These are phyloP conservation scores for Endotrypanum monterogeii DNA, from an alignment of 208 protist genomes.

Conservation along the genomic window DNA sequence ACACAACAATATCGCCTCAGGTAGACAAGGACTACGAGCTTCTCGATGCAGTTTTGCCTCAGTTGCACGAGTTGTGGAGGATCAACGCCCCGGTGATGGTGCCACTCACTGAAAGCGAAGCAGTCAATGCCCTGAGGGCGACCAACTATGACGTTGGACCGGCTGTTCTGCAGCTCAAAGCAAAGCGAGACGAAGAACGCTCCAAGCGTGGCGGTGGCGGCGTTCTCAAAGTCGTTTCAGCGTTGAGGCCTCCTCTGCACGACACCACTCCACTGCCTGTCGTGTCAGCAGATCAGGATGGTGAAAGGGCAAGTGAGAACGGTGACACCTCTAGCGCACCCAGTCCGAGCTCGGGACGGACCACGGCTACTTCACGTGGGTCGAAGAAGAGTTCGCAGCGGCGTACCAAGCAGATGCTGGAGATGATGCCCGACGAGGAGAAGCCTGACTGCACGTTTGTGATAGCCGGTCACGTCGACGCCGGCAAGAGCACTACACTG, in stretches of 20 bases:
- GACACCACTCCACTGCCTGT: not conserved
- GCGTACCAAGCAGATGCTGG: conserved; percentile 33
- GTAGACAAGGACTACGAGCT: conserved; percentile 63
- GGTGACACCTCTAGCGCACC: conserved; percentile 8
- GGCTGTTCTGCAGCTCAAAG: conserved; percentile 33
- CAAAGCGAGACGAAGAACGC: conserved; percentile 34
- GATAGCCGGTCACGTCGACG: conserved; percentile 86
- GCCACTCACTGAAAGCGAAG: conserved; percentile 41
- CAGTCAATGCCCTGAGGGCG: conserved; percentile 53
- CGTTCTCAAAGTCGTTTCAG: conserved; percentile 24
- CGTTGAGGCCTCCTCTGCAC: conserved; percentile 8
- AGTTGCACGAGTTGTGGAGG: conserved; percentile 50
- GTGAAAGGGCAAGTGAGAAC: conserved; percentile 3
- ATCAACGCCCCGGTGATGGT: conserved; percentile 30
- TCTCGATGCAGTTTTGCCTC: conserved; percentile 40
- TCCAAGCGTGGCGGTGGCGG: conserved; percentile 23
- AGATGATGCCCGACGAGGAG: conserved; percentile 34
- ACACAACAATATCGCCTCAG: conserved; percentile 34
- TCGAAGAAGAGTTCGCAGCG: conserved; percentile 30
- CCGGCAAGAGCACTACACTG: conserved; percentile 87
- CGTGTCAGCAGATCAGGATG: not conserved
- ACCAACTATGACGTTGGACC: conserved; percentile 61
- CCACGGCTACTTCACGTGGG: conserved; percentile 8
- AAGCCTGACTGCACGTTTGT: conserved; percentile 87
- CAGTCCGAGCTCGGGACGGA: conserved; percentile 13